Evolutionary conservation across 2,329 filamentous ascomycete genomes (phyloP).

Genomic region (Plectosphaerella sp.): DNA sequence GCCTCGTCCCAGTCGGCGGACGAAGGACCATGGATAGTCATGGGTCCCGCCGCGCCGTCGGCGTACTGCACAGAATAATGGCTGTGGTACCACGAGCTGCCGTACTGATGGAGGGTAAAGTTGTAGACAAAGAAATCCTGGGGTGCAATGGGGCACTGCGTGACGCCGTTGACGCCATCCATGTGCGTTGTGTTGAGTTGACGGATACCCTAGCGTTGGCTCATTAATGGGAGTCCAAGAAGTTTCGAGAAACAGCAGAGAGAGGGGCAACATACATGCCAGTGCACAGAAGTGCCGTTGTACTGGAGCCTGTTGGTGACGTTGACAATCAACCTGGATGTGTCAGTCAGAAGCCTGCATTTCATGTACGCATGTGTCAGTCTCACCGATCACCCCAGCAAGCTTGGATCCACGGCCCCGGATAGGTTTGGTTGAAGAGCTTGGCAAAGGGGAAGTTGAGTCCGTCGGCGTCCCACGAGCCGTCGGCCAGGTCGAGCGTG

Average conservation of each 20-base stretch:
- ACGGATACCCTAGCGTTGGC: constrained; percentile 22
- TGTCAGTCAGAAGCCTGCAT: constrained; percentile 20
- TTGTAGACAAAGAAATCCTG: constrained; percentile 26
- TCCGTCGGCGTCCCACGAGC: constrained; percentile 15
- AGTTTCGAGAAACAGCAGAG: too few species aligned
- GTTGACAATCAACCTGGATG: constrained; percentile 29
- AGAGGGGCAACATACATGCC: constrained; percentile 27
- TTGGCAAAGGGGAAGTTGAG: constrained; percentile 14
- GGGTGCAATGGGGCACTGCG: constrained; percentile 35
- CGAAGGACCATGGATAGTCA: constrained; percentile 45
- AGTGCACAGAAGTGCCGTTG: constrained; percentile 37
- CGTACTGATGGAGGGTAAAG: constrained; percentile 30
- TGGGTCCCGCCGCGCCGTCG: constrained; percentile 46
- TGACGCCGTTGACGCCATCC: constrained; percentile 39
- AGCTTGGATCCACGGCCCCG: constrained; percentile 21
- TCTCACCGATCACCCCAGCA: constrained; percentile 38
- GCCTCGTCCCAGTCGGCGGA: constrained; percentile 52
- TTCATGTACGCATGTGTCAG: constrained; percentile 30
- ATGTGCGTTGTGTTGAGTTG: constrained; percentile 36
- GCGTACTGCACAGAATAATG: constrained; percentile 48
- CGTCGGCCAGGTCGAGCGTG: constrained; percentile 13
- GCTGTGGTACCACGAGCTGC: constrained; percentile 40
- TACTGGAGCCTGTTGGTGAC: constrained; percentile 54
- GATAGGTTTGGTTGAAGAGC: constrained; percentile 19
- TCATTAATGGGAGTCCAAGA: too few species aligned